phyloP scores from a whole-genome alignment of 73 alveolate species.

The Effrenium voratum region DNA sequence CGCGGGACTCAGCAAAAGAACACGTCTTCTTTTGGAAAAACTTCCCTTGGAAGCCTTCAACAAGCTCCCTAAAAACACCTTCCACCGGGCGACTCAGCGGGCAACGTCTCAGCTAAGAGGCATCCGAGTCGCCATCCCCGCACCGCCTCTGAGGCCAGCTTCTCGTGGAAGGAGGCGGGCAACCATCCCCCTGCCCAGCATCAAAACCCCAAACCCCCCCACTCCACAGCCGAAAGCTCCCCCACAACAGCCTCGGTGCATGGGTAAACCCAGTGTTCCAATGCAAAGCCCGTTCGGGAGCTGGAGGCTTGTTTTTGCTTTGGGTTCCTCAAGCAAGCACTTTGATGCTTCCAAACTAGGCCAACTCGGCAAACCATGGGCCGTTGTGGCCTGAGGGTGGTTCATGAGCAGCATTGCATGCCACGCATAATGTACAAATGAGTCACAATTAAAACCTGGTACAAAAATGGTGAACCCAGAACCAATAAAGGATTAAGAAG shows the following conservation, averaged over 20 bases:
- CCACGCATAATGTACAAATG: background rate
- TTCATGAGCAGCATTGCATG: background rate
- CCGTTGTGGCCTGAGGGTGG: background rate
- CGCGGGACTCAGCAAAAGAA: too few species aligned
- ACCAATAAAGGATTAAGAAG: background rate
- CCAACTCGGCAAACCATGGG: background rate
- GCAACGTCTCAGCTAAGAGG: too few species aligned
- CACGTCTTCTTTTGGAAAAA: too few species aligned
- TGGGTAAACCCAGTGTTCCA: background rate
- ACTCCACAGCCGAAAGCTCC: background rate
- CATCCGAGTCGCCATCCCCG: conserved; percentile 83
- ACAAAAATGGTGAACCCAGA: background rate
- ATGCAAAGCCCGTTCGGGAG: too few species aligned
- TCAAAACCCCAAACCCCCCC: background rate
- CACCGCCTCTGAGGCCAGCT: conserved; percentile 81
- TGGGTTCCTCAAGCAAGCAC: background rate
- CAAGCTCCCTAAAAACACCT: too few species aligned
- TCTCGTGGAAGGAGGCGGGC: conserved; percentile 61
- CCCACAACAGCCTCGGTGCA: background rate
- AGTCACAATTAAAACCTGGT: background rate
- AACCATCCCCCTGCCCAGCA: conserved; percentile 55
- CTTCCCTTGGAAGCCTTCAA: too few species aligned
- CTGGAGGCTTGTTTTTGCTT: background rate
- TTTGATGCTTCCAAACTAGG: background rate
- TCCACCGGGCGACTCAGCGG: too few species aligned